Evolutionary conservation across 1,139 yeast species (phyloP), one percentile per base, ranked within the genome.

Genomic region (Saccharomyces hybrid): DNA sequence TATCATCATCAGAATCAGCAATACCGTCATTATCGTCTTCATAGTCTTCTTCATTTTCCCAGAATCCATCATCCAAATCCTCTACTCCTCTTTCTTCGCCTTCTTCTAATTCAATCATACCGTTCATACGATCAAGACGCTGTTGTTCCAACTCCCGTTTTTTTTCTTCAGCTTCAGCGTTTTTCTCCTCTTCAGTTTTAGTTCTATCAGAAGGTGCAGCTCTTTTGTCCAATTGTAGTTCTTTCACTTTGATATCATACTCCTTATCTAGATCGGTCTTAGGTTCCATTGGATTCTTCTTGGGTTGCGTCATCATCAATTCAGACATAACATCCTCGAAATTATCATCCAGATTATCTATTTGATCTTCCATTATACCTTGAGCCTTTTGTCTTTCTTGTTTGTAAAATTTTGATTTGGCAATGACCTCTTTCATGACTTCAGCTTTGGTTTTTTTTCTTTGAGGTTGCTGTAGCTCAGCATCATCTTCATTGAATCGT

Each of bases 201-300:
- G 97, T 90, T 70, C 97, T 79, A 57, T 90, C 97, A n/a, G 95
- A 83, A n/a, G 99, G 99, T 8, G 81, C 90, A 0, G 98, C 91
- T 63, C 98, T 80, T 66, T 86, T 81, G 57, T 95, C 99, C 66
- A 87, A 79, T 4, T 84, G 84, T 65, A 93, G 78, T 64, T 87
- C 93, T 57, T 88, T 81, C 31, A 93, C 91, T 61, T 82, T 80
- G 61, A 75, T 77, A 65, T 91, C 97, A 70, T 93, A 95, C 32
- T 70, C 67, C 27, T 66, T 56, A 25, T 66, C 69, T 9, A 55
- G 55, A n/a, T 57, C 58, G n/a, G 55, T 54, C 41, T 69, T 70
- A 14, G 59, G 62, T 50, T 58, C 58, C 19, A 55, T 49, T 13
- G 47, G 16, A 9, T 34, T 54, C 51, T 53, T 54, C 50, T 59